Conservation (phyloP, 441 rosid species). For the Gossypium armourianum region DNA sequence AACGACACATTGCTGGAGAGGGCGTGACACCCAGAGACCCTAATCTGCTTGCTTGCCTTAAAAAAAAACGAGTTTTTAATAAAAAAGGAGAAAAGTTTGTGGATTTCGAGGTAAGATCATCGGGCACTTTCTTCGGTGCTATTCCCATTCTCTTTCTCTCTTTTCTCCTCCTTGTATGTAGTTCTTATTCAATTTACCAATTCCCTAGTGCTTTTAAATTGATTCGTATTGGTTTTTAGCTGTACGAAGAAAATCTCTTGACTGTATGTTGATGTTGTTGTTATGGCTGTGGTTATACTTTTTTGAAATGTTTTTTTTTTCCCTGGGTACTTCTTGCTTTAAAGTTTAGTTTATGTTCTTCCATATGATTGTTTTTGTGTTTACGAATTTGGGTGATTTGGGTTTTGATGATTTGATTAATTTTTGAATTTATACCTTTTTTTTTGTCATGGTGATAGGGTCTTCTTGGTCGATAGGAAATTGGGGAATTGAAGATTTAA, state of each 20-base stretch:
- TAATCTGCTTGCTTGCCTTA: neutral
- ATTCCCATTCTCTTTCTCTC: neutral
- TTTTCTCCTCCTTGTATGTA: neutral
- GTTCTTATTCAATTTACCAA: slow-evolving; percentile 2
- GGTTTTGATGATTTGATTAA: neutral
- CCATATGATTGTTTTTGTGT: neutral
- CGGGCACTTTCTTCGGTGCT: slow-evolving; percentile 36
- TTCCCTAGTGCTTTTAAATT: neutral
- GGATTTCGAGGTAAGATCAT: slow-evolving; percentile 34
- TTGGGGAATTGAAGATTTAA: neutral
- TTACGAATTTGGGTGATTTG: neutral
- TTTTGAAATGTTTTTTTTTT: neutral
- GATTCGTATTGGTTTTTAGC: neutral
- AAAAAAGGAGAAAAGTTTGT: slow-evolving; percentile 13
- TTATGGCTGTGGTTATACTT: neutral
- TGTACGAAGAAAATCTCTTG: neutral
- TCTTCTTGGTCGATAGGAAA: slow-evolving; percentile 6
- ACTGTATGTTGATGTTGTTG: neutral
- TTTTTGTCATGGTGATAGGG: neutral
- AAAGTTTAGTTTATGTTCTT: neutral
- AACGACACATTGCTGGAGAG: slow-evolving; percentile 9
- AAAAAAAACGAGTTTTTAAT: neutral
- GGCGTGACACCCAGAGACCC: neutral
- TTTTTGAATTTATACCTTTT: neutral
- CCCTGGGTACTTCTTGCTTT: neutral